A percentile compares a stretch with the other conserved stretches of the same genome.
Conservation (phyloP, 768 basidiomycete genomes). For the Pleurotus eryngii region DNA sequence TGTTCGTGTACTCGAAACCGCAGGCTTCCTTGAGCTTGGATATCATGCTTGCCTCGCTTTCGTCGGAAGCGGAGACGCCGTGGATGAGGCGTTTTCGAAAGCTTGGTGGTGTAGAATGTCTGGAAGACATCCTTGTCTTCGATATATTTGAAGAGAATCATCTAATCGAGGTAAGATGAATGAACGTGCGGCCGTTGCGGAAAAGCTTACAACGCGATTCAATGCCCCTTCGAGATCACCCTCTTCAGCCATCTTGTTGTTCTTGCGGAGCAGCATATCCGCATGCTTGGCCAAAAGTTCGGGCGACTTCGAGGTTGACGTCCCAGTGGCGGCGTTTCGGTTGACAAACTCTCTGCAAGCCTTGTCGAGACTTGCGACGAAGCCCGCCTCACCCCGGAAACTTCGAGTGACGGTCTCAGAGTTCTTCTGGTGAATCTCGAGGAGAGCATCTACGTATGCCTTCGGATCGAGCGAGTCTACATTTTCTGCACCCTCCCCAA, state of each 20-base stretch:
- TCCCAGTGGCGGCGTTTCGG: slow-evolving; percentile 83
- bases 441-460: slow-evolving; percentile 87
- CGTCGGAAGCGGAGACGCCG: slow-evolving; percentile 89
- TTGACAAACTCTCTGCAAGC: slow-evolving; percentile 97
- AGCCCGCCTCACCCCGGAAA: slow-evolving; percentile 91
- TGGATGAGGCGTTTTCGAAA: slow-evolving; percentile 93
- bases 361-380: slow-evolving; percentile 90
- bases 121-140: slow-evolving; percentile 99
- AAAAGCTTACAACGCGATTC: slow-evolving; percentile 75
- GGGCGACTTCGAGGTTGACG: slow-evolving; percentile 84
- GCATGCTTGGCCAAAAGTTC: slow-evolving; percentile 91
- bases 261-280: slow-evolving; percentile 87
- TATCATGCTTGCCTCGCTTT: slow-evolving; percentile 97
- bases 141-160: slow-evolving; percentile 97
- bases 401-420: slow-evolving; percentile 83
- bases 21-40: slow-evolving; percentile 95
- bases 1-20: slow-evolving; percentile 96
- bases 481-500: slow-evolving; percentile 51
- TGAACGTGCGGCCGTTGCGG: slow-evolving; percentile 21
- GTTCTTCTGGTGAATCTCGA: slow-evolving; percentile 92
- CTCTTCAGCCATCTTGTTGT: slow-evolving; percentile 92
- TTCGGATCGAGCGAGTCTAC: slow-evolving; percentile 81
- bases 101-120: slow-evolving; percentile 92
- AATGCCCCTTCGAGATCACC: slow-evolving; percentile 86
- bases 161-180: slow-evolving; percentile 48